Conservation (phyloP, 768 basidiomycete genomes). For the Mycena metata region DNA sequence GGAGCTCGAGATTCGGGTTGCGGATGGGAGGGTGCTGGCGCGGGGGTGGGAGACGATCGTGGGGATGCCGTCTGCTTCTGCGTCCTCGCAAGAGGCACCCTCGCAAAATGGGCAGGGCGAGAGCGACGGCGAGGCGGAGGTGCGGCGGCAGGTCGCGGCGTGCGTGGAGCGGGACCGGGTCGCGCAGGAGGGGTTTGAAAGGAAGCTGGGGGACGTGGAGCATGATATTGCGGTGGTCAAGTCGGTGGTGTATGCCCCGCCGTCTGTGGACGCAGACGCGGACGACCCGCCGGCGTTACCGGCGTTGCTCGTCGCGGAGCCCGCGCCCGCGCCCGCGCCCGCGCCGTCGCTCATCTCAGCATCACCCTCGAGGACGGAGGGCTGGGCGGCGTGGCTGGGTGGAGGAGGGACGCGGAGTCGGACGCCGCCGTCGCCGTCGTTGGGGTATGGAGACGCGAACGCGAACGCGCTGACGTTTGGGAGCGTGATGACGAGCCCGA, state of each 20-base stretch:
- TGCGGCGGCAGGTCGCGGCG: constrained; percentile 64
- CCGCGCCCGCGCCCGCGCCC: too few relatives aligned
- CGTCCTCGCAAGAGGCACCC: too few relatives aligned
- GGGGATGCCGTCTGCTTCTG: too few relatives aligned
- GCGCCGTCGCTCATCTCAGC: not conserved
- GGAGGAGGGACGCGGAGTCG: constrained; percentile 7
- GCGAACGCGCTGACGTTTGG: constrained; percentile 70
- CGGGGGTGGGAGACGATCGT: constrained; percentile 81
- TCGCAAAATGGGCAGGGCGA: too few relatives aligned
- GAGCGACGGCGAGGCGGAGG: too few relatives aligned
- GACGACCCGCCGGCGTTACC: not conserved
- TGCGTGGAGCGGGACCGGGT: constrained; percentile 67
- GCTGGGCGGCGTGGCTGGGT: constrained; percentile 74
- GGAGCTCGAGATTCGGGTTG: constrained; percentile 83
- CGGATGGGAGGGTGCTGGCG: constrained; percentile 76
- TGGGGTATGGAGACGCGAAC: constrained; percentile 42
- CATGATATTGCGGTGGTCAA: constrained; percentile 84
- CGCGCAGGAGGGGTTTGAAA: constrained; percentile 61
- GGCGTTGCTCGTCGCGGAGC: not conserved
- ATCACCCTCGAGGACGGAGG: constrained; percentile 39
- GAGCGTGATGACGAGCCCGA: constrained; percentile 75
- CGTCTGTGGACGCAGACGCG: constrained; percentile 12
- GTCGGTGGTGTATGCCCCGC: constrained; percentile 42
- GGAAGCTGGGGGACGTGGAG: constrained; percentile 79
- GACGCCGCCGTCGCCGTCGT: constrained; percentile 47